Percentiles rank a stretch among this genome's conserved stretches.
These are phyloP conservation scores for Ilyonectria destructans DNA, from an alignment of 2,329 filamentous ascomycete species.

Conservation along the genomic window DNA sequence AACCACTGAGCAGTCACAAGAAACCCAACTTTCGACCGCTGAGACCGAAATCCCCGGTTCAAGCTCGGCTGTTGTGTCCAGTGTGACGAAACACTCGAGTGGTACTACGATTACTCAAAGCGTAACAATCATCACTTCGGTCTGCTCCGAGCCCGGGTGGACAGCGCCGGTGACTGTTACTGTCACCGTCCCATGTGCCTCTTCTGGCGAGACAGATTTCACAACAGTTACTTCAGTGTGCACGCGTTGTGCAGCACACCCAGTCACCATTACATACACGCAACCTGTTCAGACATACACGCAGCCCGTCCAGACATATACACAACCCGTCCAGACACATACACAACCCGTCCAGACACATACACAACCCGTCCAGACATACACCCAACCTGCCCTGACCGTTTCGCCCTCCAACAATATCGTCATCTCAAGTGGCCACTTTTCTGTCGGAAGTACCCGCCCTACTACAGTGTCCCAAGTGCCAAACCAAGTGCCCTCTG, in stretches of 20 bases:
- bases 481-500: neutral
- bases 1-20: no score
- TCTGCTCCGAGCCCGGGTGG: neutral
- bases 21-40: no score
- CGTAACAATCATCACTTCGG: neutral
- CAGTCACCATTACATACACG: neutral
- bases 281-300: neutral
- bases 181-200: neutral
- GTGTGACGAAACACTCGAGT: neutral
- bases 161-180: neutral
- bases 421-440: neutral
- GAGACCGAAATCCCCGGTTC: no score
- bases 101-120: neutral
- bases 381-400: neutral
- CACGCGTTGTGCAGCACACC: neutral
- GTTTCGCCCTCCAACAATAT: neutral
- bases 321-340: no score
- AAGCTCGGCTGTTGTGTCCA: neutral
- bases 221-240: neutral
- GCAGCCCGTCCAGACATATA: no score
- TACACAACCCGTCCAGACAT: neutral
- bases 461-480: neutral
- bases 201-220: neutral
- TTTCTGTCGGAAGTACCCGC: neutral
- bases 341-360: no score